Evolutionary conservation across 306 rosid genomes (phyloP).

Genomic region (Fagus sylvatica): DNA sequence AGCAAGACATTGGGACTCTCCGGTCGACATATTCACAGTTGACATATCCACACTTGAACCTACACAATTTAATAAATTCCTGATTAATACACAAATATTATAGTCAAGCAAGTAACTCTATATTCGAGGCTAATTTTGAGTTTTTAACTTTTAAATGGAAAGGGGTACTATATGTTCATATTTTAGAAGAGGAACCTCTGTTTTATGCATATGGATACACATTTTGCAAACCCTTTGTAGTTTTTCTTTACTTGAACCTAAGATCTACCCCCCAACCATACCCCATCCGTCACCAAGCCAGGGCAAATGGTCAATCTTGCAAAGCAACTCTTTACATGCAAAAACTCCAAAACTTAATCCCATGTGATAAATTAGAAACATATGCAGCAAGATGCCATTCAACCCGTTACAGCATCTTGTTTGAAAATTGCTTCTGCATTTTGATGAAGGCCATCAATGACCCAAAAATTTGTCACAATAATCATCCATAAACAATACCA

Average conservation of each 20-base stretch:
- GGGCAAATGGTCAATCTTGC: not conserved
- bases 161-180: not conserved
- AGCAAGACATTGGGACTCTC: slow-evolving; percentile 34
- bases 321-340: not conserved
- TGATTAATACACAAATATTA: not conserved
- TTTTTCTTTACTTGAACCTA: not conserved
- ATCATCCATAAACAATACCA: not conserved
- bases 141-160: not conserved
- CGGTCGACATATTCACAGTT: slow-evolving; percentile 32
- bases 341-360: not conserved
- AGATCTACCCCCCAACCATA: not conserved
- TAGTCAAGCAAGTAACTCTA: not conserved
- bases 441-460: not conserved
- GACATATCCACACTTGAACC: slow-evolving; percentile 41
- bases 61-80: not conserved
- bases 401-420: not conserved
- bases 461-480: not conserved
- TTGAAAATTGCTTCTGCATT: not conserved
- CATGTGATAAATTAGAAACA: not conserved
- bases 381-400: not conserved
- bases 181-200: not conserved
- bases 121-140: not conserved
- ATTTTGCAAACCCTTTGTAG: not conserved
- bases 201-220: not conserved
- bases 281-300: not conserved